Conservation (phyloP, 73 alveolate genomes). For the Tetrahymena borealis region DNA sequence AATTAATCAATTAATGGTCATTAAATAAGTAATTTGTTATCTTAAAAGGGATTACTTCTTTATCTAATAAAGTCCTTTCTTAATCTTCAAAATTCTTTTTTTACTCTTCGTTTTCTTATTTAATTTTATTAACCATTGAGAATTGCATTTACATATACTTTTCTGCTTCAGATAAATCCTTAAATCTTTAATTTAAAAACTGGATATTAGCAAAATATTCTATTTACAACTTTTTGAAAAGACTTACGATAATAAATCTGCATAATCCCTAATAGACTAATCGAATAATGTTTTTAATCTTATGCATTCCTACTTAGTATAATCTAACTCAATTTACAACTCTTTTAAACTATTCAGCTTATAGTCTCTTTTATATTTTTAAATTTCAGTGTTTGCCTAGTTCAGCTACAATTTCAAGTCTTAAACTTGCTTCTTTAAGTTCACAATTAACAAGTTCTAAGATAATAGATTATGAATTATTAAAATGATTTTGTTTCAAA, state of each 20-base stretch:
- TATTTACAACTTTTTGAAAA: neutral
- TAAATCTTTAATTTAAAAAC: neutral
- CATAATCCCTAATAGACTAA: neutral
- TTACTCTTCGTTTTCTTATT: neutral
- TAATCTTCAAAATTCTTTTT: neutral
- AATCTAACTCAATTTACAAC: neutral
- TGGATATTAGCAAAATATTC: neutral
- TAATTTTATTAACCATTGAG: neutral
- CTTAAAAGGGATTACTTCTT: too few relatives aligned
- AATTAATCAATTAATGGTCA: neutral
- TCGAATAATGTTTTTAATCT: neutral
- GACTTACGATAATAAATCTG: neutral
- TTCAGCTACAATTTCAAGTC: neutral
- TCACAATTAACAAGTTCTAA: neutral
- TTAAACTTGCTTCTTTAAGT: neutral
- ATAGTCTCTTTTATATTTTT: neutral
- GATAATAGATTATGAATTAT: neutral
- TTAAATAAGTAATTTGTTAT: too few relatives aligned
- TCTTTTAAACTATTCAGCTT: neutral
- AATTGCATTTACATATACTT: neutral
- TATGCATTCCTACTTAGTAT: neutral
- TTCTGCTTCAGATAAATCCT: neutral
- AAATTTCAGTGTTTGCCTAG: neutral
- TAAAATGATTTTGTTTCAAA: neutral
- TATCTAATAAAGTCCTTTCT: neutral